A percentile compares a stretch with the other conserved stretches of the same genome.
These are phyloP conservation scores for Penicillium tannophilum DNA, from an alignment of 495 filamentous ascomycete species.

Conservation along the genomic window DNA sequence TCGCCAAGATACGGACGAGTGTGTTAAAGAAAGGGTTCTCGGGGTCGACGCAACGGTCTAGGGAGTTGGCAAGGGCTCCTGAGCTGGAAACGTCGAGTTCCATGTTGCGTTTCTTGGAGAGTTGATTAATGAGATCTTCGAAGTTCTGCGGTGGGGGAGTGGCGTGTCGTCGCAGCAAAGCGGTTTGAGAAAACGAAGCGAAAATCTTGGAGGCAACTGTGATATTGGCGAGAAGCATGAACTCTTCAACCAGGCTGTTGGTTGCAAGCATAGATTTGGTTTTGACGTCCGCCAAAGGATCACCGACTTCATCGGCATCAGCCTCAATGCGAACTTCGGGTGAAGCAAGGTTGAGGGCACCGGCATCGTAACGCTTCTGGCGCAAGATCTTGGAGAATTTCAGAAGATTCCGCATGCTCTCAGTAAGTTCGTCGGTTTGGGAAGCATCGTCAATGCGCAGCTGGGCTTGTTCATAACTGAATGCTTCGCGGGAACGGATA, in stretches of 20 bases:
- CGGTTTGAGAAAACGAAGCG: conserved; percentile 89
- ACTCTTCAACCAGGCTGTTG: conserved; percentile 97
- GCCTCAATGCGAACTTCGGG: conserved; percentile 93
- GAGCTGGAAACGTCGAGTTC: conserved; percentile 81
- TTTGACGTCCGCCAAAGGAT: conserved; percentile 88
- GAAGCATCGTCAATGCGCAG: conserved; percentile 85
- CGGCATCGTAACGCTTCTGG: conserved; percentile 93
- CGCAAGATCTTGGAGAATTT: conserved; percentile 91
- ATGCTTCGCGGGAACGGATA: conserved; percentile 96
- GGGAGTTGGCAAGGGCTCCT: conserved; percentile 83
- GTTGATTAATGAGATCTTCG: conserved; percentile 86
- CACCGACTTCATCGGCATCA: conserved; percentile 93
- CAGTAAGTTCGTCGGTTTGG: conserved; percentile 83
- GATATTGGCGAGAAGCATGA: conserved; percentile 98
- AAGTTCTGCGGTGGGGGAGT: conserved; percentile 95
- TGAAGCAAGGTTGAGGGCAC: conserved; percentile 90
- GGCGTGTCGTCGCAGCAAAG: conserved; percentile 86
- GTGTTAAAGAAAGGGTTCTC: conserved; percentile 98
- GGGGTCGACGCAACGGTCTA: conserved; percentile 80
- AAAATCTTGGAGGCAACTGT: conserved; percentile 87
- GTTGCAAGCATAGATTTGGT: conserved; percentile 93
- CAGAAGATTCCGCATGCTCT: conserved; percentile 85
- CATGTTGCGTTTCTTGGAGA: conserved; percentile 79
- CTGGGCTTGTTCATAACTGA: conserved; percentile 96
- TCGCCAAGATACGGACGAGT: conserved; percentile 92